Evolutionary conservation across 78 protist genomes (phyloP), one percentile per base, ranked within the genome.

Genomic region (Planoprotostelium fungivorum): DNA sequence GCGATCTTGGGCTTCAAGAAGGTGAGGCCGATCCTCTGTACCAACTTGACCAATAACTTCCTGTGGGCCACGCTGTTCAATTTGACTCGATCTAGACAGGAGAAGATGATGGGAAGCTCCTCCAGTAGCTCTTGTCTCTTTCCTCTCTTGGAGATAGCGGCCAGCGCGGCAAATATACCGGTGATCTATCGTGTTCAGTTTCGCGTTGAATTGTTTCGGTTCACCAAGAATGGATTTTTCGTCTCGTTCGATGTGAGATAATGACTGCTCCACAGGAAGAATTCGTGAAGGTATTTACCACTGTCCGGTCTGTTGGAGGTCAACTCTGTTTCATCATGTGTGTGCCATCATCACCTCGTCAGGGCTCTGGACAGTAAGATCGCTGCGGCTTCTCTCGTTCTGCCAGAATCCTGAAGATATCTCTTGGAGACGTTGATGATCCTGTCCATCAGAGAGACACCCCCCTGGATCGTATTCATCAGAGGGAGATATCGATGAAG

Each of bases 1-100:
- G 95, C 96, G n/a, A 92, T 84, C 31, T 92, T 87, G n/a, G 97
- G 94, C 29, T 93, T 92, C 29, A 98, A 87, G 91, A 83, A 86
- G 0, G 91, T 38, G n/a, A 97, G 89, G 16, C 97, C 99, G 38
- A 98, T 51, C 83, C 98, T 90, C 90, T 98, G 99, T 28, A 95
- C 35, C 25, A 96, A 51, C 88, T 98, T 97, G 85, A 91, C 86
- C 34, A 83, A 28, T 0, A 85, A 29, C 85, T 98, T 94, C 63
- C 91, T 88, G 37, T 38, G 35, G 16, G 37, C 38, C 29, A 29
- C 16, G 36, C 86, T 29, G 63, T 85, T 34, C 73, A 38, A 29
- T 39, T 51, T 34, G 39, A 73, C 91, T 25, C 37, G 34, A 0
- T 31, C 34, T 85, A 63, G 90, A 38, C 34, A 28, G 38, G 84